Base-by-base conservation (phyloP, 345 rosid genomes). In the Citrus unshiu region DNA sequence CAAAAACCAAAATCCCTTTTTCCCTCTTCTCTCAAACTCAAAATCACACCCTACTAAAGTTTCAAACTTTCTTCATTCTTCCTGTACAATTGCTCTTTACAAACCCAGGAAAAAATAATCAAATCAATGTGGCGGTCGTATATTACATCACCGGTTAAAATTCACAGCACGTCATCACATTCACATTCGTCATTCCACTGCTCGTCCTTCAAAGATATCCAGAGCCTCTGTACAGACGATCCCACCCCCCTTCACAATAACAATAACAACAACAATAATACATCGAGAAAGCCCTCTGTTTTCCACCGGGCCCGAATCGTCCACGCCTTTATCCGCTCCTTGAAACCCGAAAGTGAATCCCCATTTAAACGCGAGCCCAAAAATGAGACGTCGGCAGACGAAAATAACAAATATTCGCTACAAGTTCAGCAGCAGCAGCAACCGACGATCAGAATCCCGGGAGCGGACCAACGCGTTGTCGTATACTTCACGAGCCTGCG, bases 61-160 rank as follows among this genome's bases (percentile, higher is more conserved):
- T 64, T 74, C 64, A 34, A 37, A 6, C 35, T 64, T 39, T 29
- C 7, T 6, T 6, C 4, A 24, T 29, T 40, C 24, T 58, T 5
- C 21, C 76, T 57, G 3, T 14, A 25, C 34, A 24, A 70, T 73
- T 24, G 22, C 58, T 54, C 2, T 43, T 40, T 7, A 2, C 27
- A 22, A 46, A 29, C 75, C 73, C 74, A 56, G 70, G 57, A 70
- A 46, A 46, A 46, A 3, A 46, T 13, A 46, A 68, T 73, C 78
- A 81, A 64, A 29, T 87, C 88, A 85, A 95, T 95, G 98, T 95
- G 98, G 98, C 92, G 92, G 87, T 90, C 89, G 89, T 86, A 95
- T 93, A 83, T 83, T 27, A 89, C 89, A 88, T 81, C 98, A 68
- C 77, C 91, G 70, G 87, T 86, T 46, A 83, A 82, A 82, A 82